Evolutionary conservation across 345 rosid genomes (phyloP).

Genomic region (Kandelia obovata): DNA sequence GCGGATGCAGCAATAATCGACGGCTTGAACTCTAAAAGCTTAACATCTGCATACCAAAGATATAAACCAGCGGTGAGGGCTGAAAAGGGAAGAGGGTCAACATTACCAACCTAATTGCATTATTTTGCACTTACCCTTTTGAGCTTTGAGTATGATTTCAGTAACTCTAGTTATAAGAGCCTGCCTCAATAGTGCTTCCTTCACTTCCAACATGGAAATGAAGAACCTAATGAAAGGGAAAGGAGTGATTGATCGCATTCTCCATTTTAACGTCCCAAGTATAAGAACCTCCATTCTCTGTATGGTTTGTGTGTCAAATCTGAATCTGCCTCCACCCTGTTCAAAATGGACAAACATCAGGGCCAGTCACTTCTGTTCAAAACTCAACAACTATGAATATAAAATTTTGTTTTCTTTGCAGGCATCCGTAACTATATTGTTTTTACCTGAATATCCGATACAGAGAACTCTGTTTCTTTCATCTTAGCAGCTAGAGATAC

Average conservation of each 20-base stretch:
- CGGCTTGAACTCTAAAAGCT: constrained; percentile 55
- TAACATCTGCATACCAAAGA: constrained; percentile 36
- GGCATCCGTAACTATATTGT: not conserved
- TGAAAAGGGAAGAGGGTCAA: not conserved
- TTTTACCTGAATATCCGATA: constrained; percentile 37
- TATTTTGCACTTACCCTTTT: constrained; percentile 29
- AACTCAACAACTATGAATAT: not conserved
- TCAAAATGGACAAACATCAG: constrained; percentile 3
- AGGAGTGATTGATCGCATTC: constrained; percentile 72
- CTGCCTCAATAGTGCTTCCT: constrained; percentile 37
- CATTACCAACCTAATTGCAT: not conserved
- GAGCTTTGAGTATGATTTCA: constrained; percentile 46
- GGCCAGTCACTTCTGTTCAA: not conserved
- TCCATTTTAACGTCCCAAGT: constrained; percentile 57
- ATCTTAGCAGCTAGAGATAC: constrained; percentile 49
- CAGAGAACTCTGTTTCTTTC: constrained; percentile 30
- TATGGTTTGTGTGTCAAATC: constrained; percentile 37
- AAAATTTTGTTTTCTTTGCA: not conserved
- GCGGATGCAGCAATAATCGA: constrained; percentile 62
- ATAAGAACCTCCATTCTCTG: constrained; percentile 55
- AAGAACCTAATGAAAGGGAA: constrained; percentile 54
- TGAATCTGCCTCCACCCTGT: constrained; percentile 35
- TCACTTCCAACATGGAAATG: constrained; percentile 36
- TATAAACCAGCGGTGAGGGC: not conserved
- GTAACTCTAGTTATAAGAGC: constrained; percentile 50